Evolutionary conservation across 1,139 yeast species (phyloP).

Genomic region (Geotrichum candidum): DNA sequence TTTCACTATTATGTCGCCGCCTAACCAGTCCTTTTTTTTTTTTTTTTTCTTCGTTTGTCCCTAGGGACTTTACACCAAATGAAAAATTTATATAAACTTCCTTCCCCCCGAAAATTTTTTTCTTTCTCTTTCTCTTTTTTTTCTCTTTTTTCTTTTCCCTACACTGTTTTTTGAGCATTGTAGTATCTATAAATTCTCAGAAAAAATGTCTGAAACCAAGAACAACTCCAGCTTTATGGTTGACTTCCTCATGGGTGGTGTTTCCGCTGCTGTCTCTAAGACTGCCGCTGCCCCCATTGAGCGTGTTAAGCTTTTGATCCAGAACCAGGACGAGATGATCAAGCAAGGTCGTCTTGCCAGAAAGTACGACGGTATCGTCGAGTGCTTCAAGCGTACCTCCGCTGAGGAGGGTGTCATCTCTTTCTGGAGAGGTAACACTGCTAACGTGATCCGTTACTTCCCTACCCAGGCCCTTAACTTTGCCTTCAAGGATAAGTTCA

Average conservation of each 20-base stretch:
- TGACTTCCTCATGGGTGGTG: slow-evolving; percentile 76
- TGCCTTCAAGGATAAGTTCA: slow-evolving; percentile 79
- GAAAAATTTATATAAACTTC: no score
- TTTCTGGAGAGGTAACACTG: slow-evolving; percentile 84
- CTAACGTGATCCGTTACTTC: slow-evolving; percentile 78
- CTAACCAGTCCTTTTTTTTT: no score
- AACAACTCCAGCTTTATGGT: slow-evolving; percentile 37
- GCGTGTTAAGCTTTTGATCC: slow-evolving; percentile 74
- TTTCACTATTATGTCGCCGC: no score
- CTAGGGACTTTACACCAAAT: no score
- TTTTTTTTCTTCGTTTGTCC: no score
- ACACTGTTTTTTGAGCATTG: slow-evolving; percentile 6
- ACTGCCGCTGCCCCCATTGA: slow-evolving; percentile 83
- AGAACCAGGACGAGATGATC: slow-evolving; percentile 79
- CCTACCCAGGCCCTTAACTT: slow-evolving; percentile 81
- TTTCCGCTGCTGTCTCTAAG: slow-evolving; percentile 79
- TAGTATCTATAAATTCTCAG: background rate
- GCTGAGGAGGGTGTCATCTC: slow-evolving; percentile 65
- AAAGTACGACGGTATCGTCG: slow-evolving; percentile 62
- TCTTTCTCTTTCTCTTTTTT: background rate
- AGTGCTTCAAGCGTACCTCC: slow-evolving; percentile 68
- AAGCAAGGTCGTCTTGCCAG: slow-evolving; percentile 70
- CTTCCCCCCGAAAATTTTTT: background rate
- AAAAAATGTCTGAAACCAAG: background rate
- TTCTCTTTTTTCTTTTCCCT: slow-evolving; percentile 2